Evolutionary conservation across 2,329 filamentous ascomycete species (phyloP).

Genomic region (Acrocalymma vagum): DNA sequence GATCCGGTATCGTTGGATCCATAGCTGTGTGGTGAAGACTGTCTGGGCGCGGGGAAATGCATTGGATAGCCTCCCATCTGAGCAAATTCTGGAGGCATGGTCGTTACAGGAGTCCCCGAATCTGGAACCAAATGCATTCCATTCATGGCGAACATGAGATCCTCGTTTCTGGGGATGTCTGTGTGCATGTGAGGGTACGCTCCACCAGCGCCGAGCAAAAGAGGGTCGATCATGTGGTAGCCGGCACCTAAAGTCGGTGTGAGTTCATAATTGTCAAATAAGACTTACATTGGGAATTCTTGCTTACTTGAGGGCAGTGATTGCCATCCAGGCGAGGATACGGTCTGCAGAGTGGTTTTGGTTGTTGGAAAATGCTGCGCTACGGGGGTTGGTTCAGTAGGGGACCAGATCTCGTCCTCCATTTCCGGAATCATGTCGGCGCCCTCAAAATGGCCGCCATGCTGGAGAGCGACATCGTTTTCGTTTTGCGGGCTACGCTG

Average conservation of each 20-base stretch:
- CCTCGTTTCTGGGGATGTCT: constrained; percentile 41
- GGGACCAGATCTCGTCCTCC: constrained; percentile 48
- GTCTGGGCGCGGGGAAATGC: constrained; percentile 39
- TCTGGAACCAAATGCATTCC: constrained; percentile 45
- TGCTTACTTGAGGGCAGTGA: constrained; percentile 34
- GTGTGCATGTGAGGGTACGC: constrained; percentile 38
- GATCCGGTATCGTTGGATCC: constrained; percentile 46
- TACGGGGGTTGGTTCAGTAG: constrained; percentile 42
- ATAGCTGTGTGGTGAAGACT: constrained; percentile 45
- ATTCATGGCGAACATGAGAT: constrained; percentile 47
- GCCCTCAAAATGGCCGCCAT: constrained; percentile 35
- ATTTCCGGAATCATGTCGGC: constrained; percentile 39
- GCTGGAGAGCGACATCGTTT: constrained; percentile 33
- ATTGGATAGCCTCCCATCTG: constrained; percentile 44
- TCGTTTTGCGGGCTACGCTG: constrained; percentile 34
- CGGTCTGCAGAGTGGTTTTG: constrained; percentile 33
- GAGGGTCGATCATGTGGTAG: constrained; percentile 47
- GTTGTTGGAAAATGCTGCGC: constrained; percentile 39
- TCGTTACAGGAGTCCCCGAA: constrained; percentile 32
- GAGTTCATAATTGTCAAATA: constrained; percentile 1
- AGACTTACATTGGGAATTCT: not conserved
- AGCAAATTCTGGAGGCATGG: constrained; percentile 39
- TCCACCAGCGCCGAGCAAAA: constrained; percentile 41
- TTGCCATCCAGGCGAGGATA: constrained; percentile 39
- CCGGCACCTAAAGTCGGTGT: too few relatives aligned